Base-by-base conservation (phyloP, 495 filamentous ascomycete species). In the Neurospora sublineolata region DNA sequence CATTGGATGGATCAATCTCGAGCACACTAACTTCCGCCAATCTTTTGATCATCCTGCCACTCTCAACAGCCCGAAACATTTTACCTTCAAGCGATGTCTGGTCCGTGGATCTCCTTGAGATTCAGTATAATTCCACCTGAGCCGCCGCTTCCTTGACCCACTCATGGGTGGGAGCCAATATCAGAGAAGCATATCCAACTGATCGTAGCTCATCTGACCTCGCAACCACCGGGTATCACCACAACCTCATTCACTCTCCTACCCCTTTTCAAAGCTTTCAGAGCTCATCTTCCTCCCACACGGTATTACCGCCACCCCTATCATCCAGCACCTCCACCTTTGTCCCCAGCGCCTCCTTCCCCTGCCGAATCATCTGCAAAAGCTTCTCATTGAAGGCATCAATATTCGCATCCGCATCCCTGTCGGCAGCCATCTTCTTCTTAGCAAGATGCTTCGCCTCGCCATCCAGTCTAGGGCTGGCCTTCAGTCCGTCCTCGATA, bases 321-420 rank as follows among this genome's bases (percentile, higher is more conserved):
- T 84, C 72, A 40, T 74, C 76, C 33, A 68, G 44, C 69, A 98
- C 86, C 76, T 93, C 90, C 20, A 93, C 84, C 68, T 84, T 94
- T 39, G 92, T 91, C 12, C 92, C 93, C 27, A 97, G 76, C 14
- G 95, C 95, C 76, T 95, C 92, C 77, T 90, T 91, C 0, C 93
- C 95, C 79, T 97, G 90, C 9, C 89, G 80, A 58, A 99, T 97
- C 92, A 99, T 93, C 38, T 86, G 89, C 75, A 90, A 87, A 36
- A 97, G 81, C 75, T 90, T 89, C 42, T 87, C 84, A 76, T 94
- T 95, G 79, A 97, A 87, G 27, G 89, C 87, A 70, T 87, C 87
- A 69, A 99, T 86, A 69, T 89, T 89, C 52, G 88, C 87, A 75
- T 97, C 94, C 20, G 90, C 88, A 74, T 95, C 92, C 64, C 88